These are phyloP conservation scores for Fusarium oxysporum DNA, from an alignment of 2,329 filamentous ascomycete genomes.

Conservation along the genomic window DNA sequence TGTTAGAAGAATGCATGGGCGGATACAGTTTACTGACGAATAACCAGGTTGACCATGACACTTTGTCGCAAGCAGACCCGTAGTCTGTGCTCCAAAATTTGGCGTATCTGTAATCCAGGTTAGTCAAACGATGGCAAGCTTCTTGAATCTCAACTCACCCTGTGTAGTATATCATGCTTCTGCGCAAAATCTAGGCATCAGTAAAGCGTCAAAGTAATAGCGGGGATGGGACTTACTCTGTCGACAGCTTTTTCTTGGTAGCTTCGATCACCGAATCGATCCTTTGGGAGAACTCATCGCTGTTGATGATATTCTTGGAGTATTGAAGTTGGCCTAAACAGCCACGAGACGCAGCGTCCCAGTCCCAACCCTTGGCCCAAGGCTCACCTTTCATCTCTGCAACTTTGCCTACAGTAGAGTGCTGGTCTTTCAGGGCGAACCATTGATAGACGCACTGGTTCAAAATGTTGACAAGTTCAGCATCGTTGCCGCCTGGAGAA, in stretches of 20 bases:
- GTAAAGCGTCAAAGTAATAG: no score
- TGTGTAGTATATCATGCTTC: conserved; percentile 19
- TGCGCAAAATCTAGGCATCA: no score
- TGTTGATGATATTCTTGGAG: conserved; percentile 3
- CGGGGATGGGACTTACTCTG: background rate
- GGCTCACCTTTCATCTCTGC: conserved; percentile 1
- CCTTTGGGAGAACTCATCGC: background rate
- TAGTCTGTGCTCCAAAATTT: conserved; percentile 20
- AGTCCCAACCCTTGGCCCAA: conserved; percentile 7
- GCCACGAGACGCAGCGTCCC: background rate
- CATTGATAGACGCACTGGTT: conserved; percentile 21
- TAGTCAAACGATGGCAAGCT: no score
- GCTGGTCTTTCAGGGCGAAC: background rate
- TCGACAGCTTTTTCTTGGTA: background rate
- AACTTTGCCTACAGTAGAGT: background rate
- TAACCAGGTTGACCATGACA: conserved; percentile 12
- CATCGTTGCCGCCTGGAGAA: conserved; percentile 1
- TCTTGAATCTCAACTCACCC: background rate
- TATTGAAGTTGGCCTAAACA: conserved; percentile 1
- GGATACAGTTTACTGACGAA: background rate
- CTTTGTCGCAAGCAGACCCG: background rate
- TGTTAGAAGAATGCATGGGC: fast-evolving
- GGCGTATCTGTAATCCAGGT: conserved; percentile 5
- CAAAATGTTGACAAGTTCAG: conserved; percentile 13
- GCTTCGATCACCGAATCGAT: background rate